Evolutionary conservation across 495 filamentous ascomycete genomes (phyloP), one percentile per base, ranked within the genome.

Genomic region (Penicillium bialowiezense): DNA sequence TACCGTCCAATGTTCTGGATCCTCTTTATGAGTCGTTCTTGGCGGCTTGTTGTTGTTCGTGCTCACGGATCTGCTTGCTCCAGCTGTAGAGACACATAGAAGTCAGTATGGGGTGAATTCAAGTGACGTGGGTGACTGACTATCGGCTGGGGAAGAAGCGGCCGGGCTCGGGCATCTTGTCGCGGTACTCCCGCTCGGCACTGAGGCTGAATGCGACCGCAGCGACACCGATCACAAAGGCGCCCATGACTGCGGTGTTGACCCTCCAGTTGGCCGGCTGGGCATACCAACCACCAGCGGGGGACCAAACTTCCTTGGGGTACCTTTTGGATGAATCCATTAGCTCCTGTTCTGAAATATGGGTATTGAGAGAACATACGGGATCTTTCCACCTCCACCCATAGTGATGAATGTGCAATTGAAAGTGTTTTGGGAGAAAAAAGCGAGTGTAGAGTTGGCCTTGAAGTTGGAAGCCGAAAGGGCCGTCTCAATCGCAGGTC

Each of bases 281-380:
- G 24, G 85, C 72, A 72, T 98, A 98, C 93, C 95, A 98, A 62
- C 93, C 93, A 76, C 93, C 93, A 48, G 93, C 79, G 50, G 93
- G 93, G 62, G 93, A 97, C 93, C 93, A 98, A 76, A 98, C 88
- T 77, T 98, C 91, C 77, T 96, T 96, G 64, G 93, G 93, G 72
- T 96, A 97, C 64, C 92, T 97, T 61, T 23, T 53, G 28, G 44
- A 39, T 40, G 41, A 31, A 51, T 51, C 26, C 40, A 58, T 69
- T 39, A 69, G 69, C 37, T 51, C 44, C 29, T 35, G 48, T 18
- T 19, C 19, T 23, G 37, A 38, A 50, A 14, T 17, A 14, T 32
- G 8, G 5, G 3, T 14, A 28, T 5, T 7, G 12, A 12, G 2
- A n/a, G 14, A 48, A 57, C 88, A 71, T 82, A 97, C 92, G 90